Evolutionary conservation across 2,329 filamentous ascomycete genomes (phyloP), one percentile per base, ranked within the genome.

Genomic region (Lachnellula occidentalis): DNA sequence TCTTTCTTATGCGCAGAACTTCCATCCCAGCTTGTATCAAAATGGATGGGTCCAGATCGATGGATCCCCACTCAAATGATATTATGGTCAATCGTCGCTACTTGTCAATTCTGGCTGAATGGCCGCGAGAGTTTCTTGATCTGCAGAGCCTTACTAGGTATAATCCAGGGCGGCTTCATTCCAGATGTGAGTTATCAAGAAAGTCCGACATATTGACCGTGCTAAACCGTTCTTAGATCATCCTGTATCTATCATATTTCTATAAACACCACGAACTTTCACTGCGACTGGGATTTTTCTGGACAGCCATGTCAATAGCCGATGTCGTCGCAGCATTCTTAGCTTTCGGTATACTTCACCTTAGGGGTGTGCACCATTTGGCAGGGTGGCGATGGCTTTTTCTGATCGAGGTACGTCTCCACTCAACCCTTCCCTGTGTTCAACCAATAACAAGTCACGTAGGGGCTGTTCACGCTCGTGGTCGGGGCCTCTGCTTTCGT

Each of bases 181-280:
- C 81, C 82, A 5, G 81, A 79, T 64, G 80, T 75, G 45, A 43
- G 4, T 73, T 77, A 2, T 3, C 3, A 3, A 27, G 22, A 9
- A 72, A 76, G 8, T 36, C n/a, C 46, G 37, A 41, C 27, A 27
- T 6, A 43, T 34, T 17, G 12, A 42, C 34, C n/a, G 24, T 24
- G 21, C 42, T 47, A 37, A 46, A 31, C 24, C 12, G 37, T 42
- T 11, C 31, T 15, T 49, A 73, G 63, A 64, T 66, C 27, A 79
- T 85, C 50, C 71, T 85, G 0, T 88, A 87, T 64, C 73, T 88
- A 1, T 82, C 78, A 27, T 89, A 89, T 67, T 90, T 84, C 71
- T 90, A 88, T 70, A 88, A 80, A 11, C 79, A 81, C 2, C 77
- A 75, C 55, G 79, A 88, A 67, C 74, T 89, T 1, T 84, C 86